These are phyloP conservation scores for Diaporthe velutina DNA, from an alignment of 2,329 filamentous ascomycete genomes.

Conservation along the genomic window DNA sequence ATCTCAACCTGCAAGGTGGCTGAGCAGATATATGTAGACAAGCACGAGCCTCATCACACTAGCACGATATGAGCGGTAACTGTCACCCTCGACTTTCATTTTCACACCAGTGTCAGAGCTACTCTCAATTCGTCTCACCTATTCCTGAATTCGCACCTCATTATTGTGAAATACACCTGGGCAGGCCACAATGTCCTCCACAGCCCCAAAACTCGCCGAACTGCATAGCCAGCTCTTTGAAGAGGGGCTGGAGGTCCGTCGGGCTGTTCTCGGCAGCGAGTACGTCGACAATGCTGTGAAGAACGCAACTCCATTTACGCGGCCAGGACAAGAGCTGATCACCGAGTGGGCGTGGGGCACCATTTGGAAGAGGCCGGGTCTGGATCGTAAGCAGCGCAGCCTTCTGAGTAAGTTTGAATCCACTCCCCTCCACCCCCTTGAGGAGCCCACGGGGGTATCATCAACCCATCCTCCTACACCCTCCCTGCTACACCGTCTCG, in stretches of 20 bases:
- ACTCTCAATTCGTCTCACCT: neutral
- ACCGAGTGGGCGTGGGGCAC: slow-evolving; percentile 73
- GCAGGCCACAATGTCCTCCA: neutral
- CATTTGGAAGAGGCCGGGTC: slow-evolving; percentile 73
- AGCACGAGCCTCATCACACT: neutral
- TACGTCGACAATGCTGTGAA: slow-evolving; percentile 69
- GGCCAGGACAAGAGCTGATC: slow-evolving; percentile 71
- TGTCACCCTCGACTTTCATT: neutral
- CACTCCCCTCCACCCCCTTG: neutral
- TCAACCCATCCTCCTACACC: neutral
- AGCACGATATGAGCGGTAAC: neutral
- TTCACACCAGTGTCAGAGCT: neutral
- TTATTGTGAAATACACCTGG: too few species aligned
- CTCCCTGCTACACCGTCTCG: neutral
- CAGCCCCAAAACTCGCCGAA: neutral
- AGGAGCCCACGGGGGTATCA: neutral
- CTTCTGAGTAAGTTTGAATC: slow-evolving; percentile 56
- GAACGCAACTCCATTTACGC: slow-evolving; percentile 68
- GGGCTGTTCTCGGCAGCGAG: slow-evolving; percentile 68
- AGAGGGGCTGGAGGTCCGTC: slow-evolving; percentile 69
- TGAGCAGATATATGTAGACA: neutral
- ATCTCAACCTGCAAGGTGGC: neutral
- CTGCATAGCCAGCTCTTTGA: slow-evolving; percentile 66
- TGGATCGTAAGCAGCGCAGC: slow-evolving; percentile 70
- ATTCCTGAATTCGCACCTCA: too few species aligned